Percentiles rank a stretch among this genome's conserved stretches.
Evolutionary conservation across 2,329 filamentous ascomycete species (phyloP).

Genomic region (Talaromyces sp.): DNA sequence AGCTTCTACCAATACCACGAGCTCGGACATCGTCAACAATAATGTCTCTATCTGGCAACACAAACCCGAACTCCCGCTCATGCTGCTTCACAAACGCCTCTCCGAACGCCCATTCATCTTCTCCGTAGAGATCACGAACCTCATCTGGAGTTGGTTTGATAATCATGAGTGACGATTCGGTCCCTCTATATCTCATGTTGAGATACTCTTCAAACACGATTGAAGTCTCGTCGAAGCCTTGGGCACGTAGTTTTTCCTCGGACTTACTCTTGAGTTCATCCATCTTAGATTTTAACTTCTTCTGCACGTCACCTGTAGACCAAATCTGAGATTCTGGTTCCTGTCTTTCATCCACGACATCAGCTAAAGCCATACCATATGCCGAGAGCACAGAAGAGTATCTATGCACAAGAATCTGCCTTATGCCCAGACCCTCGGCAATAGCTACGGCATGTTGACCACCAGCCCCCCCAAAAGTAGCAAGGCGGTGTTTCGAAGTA

Average conservation of each 20-base stretch:
- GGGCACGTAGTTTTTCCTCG: constrained; percentile 61
- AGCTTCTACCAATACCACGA: constrained; percentile 84
- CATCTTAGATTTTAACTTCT: constrained; percentile 69
- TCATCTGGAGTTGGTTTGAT: constrained; percentile 66
- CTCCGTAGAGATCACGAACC: constrained; percentile 55
- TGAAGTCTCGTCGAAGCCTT: constrained; percentile 71
- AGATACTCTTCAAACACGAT: constrained; percentile 88
- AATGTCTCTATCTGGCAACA: constrained; percentile 76
- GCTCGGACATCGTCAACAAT: constrained; percentile 88
- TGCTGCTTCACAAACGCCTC: constrained; percentile 82
- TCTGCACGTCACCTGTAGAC: constrained; percentile 56
- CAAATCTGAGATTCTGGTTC: constrained; percentile 61
- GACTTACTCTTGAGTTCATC: constrained; percentile 75
- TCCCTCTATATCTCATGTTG: constrained; percentile 88
- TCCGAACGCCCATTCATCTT: constrained; percentile 75
- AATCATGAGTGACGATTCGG: constrained; percentile 87
- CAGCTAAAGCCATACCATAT: constrained; percentile 86
- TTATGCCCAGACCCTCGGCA: constrained; percentile 74
- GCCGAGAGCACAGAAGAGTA: constrained; percentile 88
- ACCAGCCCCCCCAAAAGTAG: constrained; percentile 84
- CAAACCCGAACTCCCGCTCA: constrained; percentile 90
- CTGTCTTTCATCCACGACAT: constrained; percentile 83
- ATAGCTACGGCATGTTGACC: constrained; percentile 92
- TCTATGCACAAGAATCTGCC: constrained; percentile 75
- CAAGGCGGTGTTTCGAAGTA: constrained; percentile 77